A percentile compares a stretch with the other conserved stretches of the same genome.
phyloP scores from a whole-genome alignment of 495 filamentous ascomycete genomes.

The Aspergillus hancockii region DNA sequence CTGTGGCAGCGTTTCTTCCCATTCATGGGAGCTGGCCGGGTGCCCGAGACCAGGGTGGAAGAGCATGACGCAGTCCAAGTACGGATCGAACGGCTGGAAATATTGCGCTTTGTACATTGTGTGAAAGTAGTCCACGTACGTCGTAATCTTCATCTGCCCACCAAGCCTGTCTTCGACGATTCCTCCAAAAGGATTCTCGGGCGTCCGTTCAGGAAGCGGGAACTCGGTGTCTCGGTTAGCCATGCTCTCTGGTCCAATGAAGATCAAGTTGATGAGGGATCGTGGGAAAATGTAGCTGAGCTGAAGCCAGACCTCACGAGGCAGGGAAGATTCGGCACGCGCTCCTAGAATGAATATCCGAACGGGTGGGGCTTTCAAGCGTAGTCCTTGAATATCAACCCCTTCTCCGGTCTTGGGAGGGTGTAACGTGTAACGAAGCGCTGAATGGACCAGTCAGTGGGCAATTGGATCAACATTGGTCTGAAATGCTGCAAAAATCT shows the following conservation, averaged over 20 bases:
- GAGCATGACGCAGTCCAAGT: constrained; percentile 93
- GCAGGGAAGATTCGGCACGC: constrained; percentile 92
- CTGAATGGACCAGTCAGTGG: constrained; percentile 42
- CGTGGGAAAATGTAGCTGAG: constrained; percentile 86
- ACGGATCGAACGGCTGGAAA: constrained; percentile 94
- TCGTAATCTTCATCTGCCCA: constrained; percentile 88
- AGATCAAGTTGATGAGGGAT: constrained; percentile 72
- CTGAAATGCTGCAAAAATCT: constrained; percentile 24
- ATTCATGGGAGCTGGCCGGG: constrained; percentile 88
- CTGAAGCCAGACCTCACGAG: constrained; percentile 91
- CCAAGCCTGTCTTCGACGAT: constrained; percentile 86
- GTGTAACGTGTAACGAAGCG: constrained; percentile 90
- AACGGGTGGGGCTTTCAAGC: constrained; percentile 79
- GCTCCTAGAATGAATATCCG: constrained; percentile 94
- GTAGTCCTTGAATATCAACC: constrained; percentile 71
- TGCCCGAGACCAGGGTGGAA: constrained; percentile 97
- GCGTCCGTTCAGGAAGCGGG: constrained; percentile 80
- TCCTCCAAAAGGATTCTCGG: constrained; percentile 86
- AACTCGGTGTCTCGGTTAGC: constrained; percentile 84
- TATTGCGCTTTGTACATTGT: constrained; percentile 85
- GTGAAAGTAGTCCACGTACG: constrained; percentile 97
- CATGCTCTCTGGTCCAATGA: constrained; percentile 97
- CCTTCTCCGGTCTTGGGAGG: constrained; percentile 79
- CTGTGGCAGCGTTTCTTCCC: constrained; percentile 84
- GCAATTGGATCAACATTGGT: background rate